Evolutionary conservation across 2,329 filamentous ascomycete genomes (phyloP).

Genomic region (Colletotrichum graminicola): DNA sequence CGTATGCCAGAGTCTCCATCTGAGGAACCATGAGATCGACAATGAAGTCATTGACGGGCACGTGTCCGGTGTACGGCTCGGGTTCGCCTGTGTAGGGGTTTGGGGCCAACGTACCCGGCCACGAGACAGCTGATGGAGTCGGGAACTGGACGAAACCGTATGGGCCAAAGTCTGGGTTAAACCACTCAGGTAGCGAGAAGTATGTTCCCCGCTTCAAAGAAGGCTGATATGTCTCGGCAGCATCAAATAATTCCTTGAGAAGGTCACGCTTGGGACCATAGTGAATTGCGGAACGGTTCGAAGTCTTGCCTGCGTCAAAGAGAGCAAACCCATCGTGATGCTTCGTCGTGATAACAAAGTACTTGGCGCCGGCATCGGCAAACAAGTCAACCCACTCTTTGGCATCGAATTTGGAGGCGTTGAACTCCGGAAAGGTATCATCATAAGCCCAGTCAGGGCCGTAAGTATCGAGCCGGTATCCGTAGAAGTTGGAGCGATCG

Average conservation of each 20-base stretch:
- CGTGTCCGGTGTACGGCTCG: constrained; percentile 58
- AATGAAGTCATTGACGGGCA: constrained; percentile 57
- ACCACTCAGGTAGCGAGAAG: constrained; percentile 64
- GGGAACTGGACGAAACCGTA: constrained; percentile 58
- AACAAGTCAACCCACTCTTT: constrained; percentile 67
- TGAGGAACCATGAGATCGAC: constrained; percentile 59
- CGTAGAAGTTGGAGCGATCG: constrained; percentile 50
- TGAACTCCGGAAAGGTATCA: constrained; percentile 67
- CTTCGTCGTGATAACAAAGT: constrained; percentile 61
- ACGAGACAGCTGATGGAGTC: constrained; percentile 51
- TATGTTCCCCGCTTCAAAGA: constrained; percentile 56
- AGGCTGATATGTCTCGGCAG: constrained; percentile 22
- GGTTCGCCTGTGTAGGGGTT: constrained; percentile 58
- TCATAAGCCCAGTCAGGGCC: constrained; percentile 66
- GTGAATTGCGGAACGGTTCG: constrained; percentile 56
- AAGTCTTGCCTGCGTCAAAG: constrained; percentile 55
- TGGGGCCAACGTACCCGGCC: constrained; percentile 44
- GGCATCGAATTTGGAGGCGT: constrained; percentile 61
- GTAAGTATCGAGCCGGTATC: constrained; percentile 64
- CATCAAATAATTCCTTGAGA: constrained; percentile 57
- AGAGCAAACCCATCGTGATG: constrained; percentile 62
- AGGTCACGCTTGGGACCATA: constrained; percentile 50
- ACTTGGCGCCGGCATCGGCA: constrained; percentile 63
- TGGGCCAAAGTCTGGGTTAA: constrained; percentile 58
- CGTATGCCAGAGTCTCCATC: constrained; percentile 59